A percentile compares a stretch with the other conserved stretches of the same genome.
These are phyloP conservation scores for Ambispora gerdemannii DNA, from an alignment of 192 early-diverging fungal genomes.

Conservation along the genomic window DNA sequence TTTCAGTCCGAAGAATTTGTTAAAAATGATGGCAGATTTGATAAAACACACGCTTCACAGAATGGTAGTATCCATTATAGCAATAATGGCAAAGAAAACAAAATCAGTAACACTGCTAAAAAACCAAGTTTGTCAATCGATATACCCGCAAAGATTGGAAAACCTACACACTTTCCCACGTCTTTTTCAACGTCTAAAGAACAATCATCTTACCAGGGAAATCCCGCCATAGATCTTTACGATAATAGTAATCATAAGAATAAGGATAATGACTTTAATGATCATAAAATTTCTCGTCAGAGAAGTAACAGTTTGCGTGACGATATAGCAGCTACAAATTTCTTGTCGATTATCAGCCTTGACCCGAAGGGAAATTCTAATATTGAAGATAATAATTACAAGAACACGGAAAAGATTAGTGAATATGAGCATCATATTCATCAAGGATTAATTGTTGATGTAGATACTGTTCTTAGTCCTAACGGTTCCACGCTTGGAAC, in stretches of 20 bases:
- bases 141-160: neutral
- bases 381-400: too few species aligned
- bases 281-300: neutral
- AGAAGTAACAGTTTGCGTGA: constrained; percentile 23
- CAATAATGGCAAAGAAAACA: too few species aligned
- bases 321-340: constrained; percentile 3
- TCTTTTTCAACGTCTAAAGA: neutral
- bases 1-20: neutral
- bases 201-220: neutral
- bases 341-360: constrained; percentile 16
- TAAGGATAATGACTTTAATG: neutral
- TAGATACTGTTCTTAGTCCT: neutral
- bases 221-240: constrained; percentile 28
- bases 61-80: neutral
- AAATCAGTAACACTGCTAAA: too few species aligned
- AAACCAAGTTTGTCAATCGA: neutral
- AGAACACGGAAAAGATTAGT: neutral
- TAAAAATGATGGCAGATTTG: constrained; percentile 2
- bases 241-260: too few species aligned
- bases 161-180: neutral
- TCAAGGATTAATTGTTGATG: neutral
- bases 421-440: neutral
- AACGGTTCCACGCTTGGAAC: too few species aligned
- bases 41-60: neutral
- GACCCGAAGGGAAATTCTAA: neutral